Base-by-base conservation (phyloP, 2,329 filamentous ascomycete species). In the Paraphaeosphaeria minitans region DNA sequence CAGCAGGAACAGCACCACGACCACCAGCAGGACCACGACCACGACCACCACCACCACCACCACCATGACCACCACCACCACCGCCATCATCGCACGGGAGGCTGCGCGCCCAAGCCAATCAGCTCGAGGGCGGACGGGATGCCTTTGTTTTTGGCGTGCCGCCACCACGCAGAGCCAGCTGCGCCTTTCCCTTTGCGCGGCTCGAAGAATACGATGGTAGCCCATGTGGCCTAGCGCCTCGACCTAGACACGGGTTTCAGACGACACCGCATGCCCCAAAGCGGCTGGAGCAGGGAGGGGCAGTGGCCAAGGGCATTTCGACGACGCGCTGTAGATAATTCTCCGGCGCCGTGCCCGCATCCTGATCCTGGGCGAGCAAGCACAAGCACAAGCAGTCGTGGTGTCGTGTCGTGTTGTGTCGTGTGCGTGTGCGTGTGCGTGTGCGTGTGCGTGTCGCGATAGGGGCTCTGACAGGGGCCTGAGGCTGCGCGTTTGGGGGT, bases 101-200 rank as follows among this genome's bases (percentile, higher is more conserved):
- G 22, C 54, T 19, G 4, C 21, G 3, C 24, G 35, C 33, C 22
- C 37, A 27, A 37, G 39, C 46, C 37, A 45, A 52, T 45, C 46
- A 51, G 37, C 27, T 6, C 12, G 16, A 2, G 46, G 46, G 29
- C 19, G 24, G 29, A 39, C 29, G 54, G 46, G 35, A 37, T 49
- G 54, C 62, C 61, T 69, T 67, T 68, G 63, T 62, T 65, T 65
- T 65, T 70, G 67, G 68, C 64, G 64, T 64, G 57, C 63, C 61
- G 63, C 61, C 66, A 64, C 57, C 29, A n/a, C 47, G 49, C 27
- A 57, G 50, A 60, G 56, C 56, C 43, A 37, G 49, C 56, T 24
- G 37, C 49, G 29, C 46, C 24, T 60, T 58, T 58, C 58, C 33
- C 22, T 31, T 47, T 60, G 29, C 24, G 37, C 35, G 2, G 22